A percentile compares a stretch with the other conserved stretches of the same genome.
Evolutionary conservation across 2,329 filamentous ascomycete genomes (phyloP).

Genomic region (Scleromitrula shiraiana): DNA sequence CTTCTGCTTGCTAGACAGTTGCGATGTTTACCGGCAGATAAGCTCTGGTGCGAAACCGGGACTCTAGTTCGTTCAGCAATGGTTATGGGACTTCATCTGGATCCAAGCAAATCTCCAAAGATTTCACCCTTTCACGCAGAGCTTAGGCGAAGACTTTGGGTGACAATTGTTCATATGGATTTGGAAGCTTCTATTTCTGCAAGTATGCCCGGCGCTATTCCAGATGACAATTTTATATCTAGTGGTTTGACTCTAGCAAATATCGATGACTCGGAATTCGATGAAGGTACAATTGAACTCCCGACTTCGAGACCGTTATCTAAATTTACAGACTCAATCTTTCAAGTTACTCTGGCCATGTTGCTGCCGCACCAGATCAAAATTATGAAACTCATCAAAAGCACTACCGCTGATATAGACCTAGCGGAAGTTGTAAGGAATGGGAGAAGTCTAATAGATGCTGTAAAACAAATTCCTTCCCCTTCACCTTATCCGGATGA

Average conservation of each 20-base stretch:
- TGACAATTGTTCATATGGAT: constrained; percentile 44
- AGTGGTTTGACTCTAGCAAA: constrained; percentile 43
- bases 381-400: constrained; percentile 3
- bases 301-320: constrained; percentile 10
- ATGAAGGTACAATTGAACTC: constrained; percentile 9
- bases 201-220: constrained; percentile 42
- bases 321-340: constrained; percentile 12
- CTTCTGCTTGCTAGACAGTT: constrained; percentile 10
- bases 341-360: constrained; percentile 10
- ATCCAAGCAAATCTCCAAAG: constrained; percentile 41
- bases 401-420: background rate
- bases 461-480: too few relatives aligned
- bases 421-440: background rate
- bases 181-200: constrained; percentile 42
- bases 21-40: constrained; percentile 6
- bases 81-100: constrained; percentile 48
- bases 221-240: constrained; percentile 38
- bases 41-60: constrained; percentile 29
- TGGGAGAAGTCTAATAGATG: constrained; percentile 8
- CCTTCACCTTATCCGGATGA: too few relatives aligned
- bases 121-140: constrained; percentile 42
- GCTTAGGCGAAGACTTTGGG: constrained; percentile 47
- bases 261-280: constrained; percentile 13
- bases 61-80: constrained; percentile 45
- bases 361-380: constrained; percentile 9